Percentiles rank a stretch among this genome's conserved stretches.
These are phyloP conservation scores for Ceratocystis ficicola DNA, from an alignment of 2,329 filamentous ascomycete genomes.

Conservation along the genomic window DNA sequence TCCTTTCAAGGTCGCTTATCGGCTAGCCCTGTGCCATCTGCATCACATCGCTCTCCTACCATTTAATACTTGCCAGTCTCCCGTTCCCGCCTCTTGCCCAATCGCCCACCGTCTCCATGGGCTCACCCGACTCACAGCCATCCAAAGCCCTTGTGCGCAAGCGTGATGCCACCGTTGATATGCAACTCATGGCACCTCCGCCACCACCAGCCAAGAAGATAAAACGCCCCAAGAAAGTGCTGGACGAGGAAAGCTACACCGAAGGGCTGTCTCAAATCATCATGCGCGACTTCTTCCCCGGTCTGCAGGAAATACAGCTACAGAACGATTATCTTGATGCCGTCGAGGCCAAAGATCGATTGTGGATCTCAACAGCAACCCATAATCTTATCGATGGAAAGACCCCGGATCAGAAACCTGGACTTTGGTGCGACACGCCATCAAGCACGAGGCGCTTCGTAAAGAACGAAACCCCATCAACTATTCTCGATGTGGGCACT, in stretches of 20 bases:
- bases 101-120: background rate
- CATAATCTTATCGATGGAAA: constrained; percentile 63
- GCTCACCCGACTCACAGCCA: background rate
- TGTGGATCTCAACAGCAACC: constrained; percentile 77
- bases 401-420: constrained; percentile 37
- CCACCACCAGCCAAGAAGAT: constrained; percentile 78
- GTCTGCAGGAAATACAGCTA: constrained; percentile 69
- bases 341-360: constrained; percentile 67
- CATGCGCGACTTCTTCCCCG: constrained; percentile 91
- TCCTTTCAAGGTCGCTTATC: background rate
- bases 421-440: background rate
- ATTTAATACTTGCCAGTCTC: background rate
- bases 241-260: constrained; percentile 91
- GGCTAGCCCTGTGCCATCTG: background rate
- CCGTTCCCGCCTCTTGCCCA: background rate
- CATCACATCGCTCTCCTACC: background rate
- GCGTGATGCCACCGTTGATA: constrained; percentile 45
- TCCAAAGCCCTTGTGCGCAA: constrained; percentile 56
- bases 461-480: constrained; percentile 45
- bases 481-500: constrained; percentile 3
- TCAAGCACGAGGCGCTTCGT: constrained; percentile 42
- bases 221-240: constrained; percentile 73
- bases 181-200: constrained; percentile 67
- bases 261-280: constrained; percentile 87
- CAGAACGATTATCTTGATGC: constrained; percentile 90